Base-by-base conservation (phyloP, 2,329 filamentous ascomycete species). In the Hortaea sp. region DNA sequence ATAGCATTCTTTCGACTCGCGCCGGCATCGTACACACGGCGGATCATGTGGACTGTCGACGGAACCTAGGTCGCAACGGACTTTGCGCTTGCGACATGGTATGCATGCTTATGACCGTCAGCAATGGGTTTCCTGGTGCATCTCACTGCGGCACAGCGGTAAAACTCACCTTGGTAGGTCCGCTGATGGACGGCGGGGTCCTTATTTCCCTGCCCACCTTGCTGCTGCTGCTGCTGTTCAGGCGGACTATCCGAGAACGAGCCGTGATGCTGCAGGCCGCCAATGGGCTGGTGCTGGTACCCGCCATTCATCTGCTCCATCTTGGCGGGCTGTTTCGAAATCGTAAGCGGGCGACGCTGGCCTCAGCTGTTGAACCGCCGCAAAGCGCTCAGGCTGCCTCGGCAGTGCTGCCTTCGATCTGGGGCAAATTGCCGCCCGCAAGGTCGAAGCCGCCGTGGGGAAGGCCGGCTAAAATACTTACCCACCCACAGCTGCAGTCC, bases 1-100 rank as follows among this genome's bases (percentile, higher is more conserved):
- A 75, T 84, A 94, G 72, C 92, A 98, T 60, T 95, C 84, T 66
- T 97, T 97, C 70, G 84, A 88, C 72, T 98, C 92, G 56, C 92
- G 82, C 44, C 88, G 84, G 65, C 92, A 98, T 62, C 92, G 82
- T 49, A 90, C 85, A 66, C 92, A 98, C 2, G 92, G 92, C 46
- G 90, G 90, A 58, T 94, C 88, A 66, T 89, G 82, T 27, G 92
- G 92, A 59, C 92, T 90, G 69, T 97, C 92, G 63, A 97, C 90
- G 59, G 82, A 84, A 32, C 75, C 75, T 41, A 79, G 66, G 53
- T 78, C 75, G 63, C 77, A 80, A 44, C 75, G 72, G 58, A 65
- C 77, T 56, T 79, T 80, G 50, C 77, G 67, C 32, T 72, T 69
- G 29, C 76, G 68, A 59, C 77, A 79, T 39, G 73, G 73, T 47